These are phyloP conservation scores for Penicillium argentinense DNA, from an alignment of 495 filamentous ascomycete species.

Conservation along the genomic window DNA sequence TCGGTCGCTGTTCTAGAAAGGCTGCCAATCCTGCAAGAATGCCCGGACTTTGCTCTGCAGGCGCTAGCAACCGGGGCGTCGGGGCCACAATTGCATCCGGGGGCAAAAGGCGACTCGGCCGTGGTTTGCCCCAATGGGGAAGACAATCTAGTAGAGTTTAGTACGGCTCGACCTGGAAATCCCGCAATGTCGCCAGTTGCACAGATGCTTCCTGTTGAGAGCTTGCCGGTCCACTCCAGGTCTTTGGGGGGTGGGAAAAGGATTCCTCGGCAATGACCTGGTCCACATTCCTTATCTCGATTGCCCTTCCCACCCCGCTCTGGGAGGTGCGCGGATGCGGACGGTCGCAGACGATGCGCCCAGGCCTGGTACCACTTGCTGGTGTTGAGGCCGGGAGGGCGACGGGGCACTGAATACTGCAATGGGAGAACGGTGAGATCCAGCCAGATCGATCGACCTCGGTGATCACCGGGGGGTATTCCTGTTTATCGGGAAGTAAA, in stretches of 20 bases:
- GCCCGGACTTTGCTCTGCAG: neutral
- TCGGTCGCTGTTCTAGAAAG: too few relatives aligned
- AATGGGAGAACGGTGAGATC: neutral
- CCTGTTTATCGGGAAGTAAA: conserved; percentile 11
- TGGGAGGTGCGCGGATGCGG: neutral
- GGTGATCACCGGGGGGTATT: conserved; percentile 12
- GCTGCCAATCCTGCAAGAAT: too few relatives aligned
- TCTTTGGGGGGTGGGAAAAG: neutral
- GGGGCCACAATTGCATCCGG: conserved; percentile 19
- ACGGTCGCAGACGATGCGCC: neutral
- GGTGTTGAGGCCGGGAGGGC: too few relatives aligned
- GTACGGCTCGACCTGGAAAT: conserved; percentile 1
- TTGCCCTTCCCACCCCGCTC: neutral
- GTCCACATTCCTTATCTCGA: conserved; percentile 8
- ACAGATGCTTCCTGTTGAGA: neutral
- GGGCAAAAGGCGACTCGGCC: neutral
- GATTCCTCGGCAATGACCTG: neutral
- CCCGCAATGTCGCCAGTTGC: conserved; percentile 13
- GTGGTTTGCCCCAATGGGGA: neutral
- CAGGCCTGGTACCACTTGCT: neutral
- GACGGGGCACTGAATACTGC: too few relatives aligned
- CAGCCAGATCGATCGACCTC: conserved; percentile 13
- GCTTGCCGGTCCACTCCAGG: too few relatives aligned
- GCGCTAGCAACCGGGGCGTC: conserved; percentile 13
- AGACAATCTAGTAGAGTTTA: conserved; percentile 7